phyloP scores from a whole-genome alignment of 495 filamentous ascomycete genomes.

The Aspergillus saccharolyticus region DNA sequence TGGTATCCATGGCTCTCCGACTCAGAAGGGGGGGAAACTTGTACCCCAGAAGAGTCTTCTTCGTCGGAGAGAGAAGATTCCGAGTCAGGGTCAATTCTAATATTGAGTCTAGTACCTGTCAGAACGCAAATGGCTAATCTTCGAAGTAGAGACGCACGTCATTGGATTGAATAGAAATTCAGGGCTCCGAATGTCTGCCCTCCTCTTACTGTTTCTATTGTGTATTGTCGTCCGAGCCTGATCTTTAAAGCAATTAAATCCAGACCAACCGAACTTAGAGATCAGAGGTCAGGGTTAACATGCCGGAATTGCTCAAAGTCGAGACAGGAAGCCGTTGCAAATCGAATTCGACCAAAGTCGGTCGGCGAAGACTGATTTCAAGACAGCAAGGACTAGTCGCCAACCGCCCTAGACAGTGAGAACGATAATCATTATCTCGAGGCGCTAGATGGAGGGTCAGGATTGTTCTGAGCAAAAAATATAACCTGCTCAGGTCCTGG shows the following conservation, averaged over 20 bases:
- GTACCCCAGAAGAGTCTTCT: conserved; percentile 51
- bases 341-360: neutral
- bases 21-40: conserved; percentile 42
- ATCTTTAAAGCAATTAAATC: neutral
- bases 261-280: neutral
- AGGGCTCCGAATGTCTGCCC: neutral
- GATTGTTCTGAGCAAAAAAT: neutral
- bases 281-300: neutral
- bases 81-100: conserved; percentile 45
- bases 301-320: neutral
- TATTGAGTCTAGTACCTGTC: conserved; percentile 39
- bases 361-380: no score
- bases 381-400: neutral
- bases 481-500: neutral
- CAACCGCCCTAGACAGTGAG: neutral
- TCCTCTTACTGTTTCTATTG: neutral
- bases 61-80: conserved; percentile 47
- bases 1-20: conserved; percentile 48
- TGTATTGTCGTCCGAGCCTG: neutral
- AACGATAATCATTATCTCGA: neutral
- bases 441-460: neutral
- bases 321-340: neutral
- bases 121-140: conserved; percentile 6
- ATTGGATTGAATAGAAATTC: conserved; percentile 7
- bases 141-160: conserved; percentile 14